Evolutionary conservation across 2,329 filamentous ascomycete genomes (phyloP), one percentile per base, ranked within the genome.

Genomic region (Claviceps citrina): DNA sequence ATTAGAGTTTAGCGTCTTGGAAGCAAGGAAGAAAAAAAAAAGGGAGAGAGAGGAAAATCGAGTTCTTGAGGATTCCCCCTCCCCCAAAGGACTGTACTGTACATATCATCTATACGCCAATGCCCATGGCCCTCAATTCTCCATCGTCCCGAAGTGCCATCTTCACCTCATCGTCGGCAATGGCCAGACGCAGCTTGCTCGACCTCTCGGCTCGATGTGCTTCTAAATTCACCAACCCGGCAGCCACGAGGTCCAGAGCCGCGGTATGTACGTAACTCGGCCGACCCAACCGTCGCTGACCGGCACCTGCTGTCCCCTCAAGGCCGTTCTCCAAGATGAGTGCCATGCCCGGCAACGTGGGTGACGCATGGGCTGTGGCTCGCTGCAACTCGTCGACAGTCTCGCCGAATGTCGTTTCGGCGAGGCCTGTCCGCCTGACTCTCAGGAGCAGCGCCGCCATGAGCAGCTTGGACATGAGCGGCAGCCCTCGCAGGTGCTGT

Each of bases 101-200:
- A 49, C 47, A 43, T 55, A 49, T 60, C 49, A 62, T 25, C 54
- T 49, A 61, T 49, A 62, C 51, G 47, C 53, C 54, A 47, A 87
- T 71, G 24, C 84, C 84, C 53, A 94, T 66, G 30, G 81, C 79
- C 59, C 79, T 86, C 41, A 93, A 79, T 54, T 95, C 85, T 7
- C 74, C 75, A 62, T 98, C 91, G 48, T 94, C 87, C 44, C 81
- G 77, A 49, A 96, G 77, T 24, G 89, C 91, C 55, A 85, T 73
- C 55, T 81, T 81, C 22, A 98, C 76, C 61, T 98, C 89, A 53
- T 96, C 89, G 44, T 94, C 84, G 10, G 84, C 82, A 48, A 96
- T 79, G 18, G 84, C 78, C 42, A 98, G 67, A 42, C 89, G 71
- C 31, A 98, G 74, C 58, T 93, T 87, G 42, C 85, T 89, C 18